Evolutionary conservation across 2,329 filamentous ascomycete species (phyloP).

Genomic region (Aspergillus ochraceoroseus): DNA sequence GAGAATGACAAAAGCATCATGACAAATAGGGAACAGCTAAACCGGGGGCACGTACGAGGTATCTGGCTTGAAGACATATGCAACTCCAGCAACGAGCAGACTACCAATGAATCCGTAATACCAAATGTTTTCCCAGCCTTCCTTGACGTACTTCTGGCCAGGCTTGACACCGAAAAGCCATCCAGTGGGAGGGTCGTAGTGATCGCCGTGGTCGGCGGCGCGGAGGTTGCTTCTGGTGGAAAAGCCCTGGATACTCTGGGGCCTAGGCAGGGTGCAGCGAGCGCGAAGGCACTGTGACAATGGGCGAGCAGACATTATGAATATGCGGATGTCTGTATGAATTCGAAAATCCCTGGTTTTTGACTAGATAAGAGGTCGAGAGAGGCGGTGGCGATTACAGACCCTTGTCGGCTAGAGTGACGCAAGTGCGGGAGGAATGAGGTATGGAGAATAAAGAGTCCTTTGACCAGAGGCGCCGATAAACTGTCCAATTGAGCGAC

Average conservation of each 20-base stretch:
- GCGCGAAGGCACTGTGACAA: constrained; percentile 39
- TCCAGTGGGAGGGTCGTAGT: constrained; percentile 84
- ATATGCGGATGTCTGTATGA: constrained; percentile 17
- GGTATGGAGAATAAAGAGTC: constrained; percentile 6
- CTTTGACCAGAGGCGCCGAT: constrained; percentile 14
- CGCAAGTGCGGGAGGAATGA: constrained; percentile 14
- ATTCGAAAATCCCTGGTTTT: constrained; percentile 10
- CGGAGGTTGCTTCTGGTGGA: constrained; percentile 39
- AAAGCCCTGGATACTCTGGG: constrained; percentile 38
- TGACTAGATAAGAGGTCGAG: constrained; percentile 12
- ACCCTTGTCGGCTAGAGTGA: constrained; percentile 18
- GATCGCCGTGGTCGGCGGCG: constrained; percentile 59
- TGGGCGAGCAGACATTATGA: constrained; percentile 39
- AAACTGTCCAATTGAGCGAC: constrained; percentile 26
- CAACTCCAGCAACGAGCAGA: constrained; percentile 66
- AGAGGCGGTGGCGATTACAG: constrained; percentile 20
- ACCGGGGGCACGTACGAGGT: constrained; percentile 70
- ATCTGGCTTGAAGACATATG: constrained; percentile 95
- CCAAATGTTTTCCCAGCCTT: constrained; percentile 90
- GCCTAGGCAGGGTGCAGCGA: constrained; percentile 36
- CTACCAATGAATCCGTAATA: constrained; percentile 80
- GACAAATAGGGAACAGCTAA: constrained; percentile 1
- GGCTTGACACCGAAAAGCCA: constrained; percentile 95
- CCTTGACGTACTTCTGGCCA: constrained; percentile 89
- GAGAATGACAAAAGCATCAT: neutral